Conservation (phyloP, 306 rosid species). For the Lathyrus oleraceus region DNA sequence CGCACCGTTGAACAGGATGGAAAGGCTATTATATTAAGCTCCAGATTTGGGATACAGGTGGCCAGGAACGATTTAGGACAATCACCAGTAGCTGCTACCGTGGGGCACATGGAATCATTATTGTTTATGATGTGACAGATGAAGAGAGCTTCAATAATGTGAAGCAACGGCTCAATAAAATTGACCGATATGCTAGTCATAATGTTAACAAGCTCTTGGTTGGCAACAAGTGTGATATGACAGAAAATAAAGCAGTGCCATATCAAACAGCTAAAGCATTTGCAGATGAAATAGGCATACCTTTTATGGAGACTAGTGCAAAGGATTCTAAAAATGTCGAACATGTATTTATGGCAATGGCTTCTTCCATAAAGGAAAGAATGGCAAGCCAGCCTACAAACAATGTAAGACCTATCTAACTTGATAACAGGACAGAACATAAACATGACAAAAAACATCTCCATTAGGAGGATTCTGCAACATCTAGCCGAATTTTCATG, state of each 20-base stretch:
- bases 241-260: constrained; percentile 47
- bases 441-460: too few species aligned
- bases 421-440: too few species aligned
- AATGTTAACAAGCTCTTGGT: constrained; percentile 59
- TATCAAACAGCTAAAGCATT: constrained; percentile 56
- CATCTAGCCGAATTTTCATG: too few species aligned
- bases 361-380: constrained; percentile 50
- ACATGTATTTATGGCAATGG: constrained; percentile 56
- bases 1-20: constrained; percentile 59
- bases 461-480: too few species aligned
- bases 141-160: constrained; percentile 56
- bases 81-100: constrained; percentile 60
- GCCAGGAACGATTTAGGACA: constrained; percentile 58
- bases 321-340: constrained; percentile 55
- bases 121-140: constrained; percentile 59
- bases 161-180: constrained; percentile 58
- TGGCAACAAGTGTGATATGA: constrained; percentile 54
- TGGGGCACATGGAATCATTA: constrained; percentile 59
- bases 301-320: constrained; percentile 59
- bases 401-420: constrained; percentile 45
- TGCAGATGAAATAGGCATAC: constrained; percentile 55
- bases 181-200: constrained; percentile 57
- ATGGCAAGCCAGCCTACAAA: constrained; percentile 54
- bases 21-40: constrained; percentile 58
- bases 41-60: constrained; percentile 58